A percentile compares a stretch with the other conserved stretches of the same genome.
Evolutionary conservation across 768 basidiomycete species (phyloP).

Genomic region (Boletus rubescentipes): DNA sequence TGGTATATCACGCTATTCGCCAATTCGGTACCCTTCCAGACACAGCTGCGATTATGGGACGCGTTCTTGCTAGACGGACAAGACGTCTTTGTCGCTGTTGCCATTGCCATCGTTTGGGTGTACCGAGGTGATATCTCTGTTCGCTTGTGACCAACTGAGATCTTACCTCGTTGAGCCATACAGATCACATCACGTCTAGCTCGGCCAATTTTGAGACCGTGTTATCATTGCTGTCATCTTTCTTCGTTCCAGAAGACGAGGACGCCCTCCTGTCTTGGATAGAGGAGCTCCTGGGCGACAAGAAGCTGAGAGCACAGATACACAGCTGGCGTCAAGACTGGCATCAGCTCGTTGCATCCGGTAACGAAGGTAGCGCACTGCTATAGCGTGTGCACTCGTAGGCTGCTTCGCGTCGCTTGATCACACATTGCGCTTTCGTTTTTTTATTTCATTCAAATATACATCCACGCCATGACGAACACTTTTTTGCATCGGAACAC

Average conservation of each 20-base stretch:
- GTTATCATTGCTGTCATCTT: slow-evolving; percentile 86
- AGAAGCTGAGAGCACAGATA: slow-evolving; percentile 72
- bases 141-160: not conserved
- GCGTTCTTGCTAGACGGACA: slow-evolving; percentile 87
- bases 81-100: slow-evolving; percentile 83
- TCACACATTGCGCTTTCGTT: not conserved
- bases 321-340: slow-evolving; percentile 77
- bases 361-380: slow-evolving; percentile 60
- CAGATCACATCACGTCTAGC: slow-evolving; percentile 81
- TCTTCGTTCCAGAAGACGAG: slow-evolving; percentile 92
- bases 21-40: slow-evolving; percentile 94
- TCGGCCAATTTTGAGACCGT: slow-evolving; percentile 90
- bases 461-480: slow-evolving; percentile 17
- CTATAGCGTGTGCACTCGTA: slow-evolving; percentile 37
- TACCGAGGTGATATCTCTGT: slow-evolving; percentile 64
- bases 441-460: slow-evolving; percentile 27
- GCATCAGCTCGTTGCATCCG: slow-evolving; percentile 63
- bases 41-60: slow-evolving; percentile 94
- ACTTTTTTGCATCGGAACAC: slow-evolving; percentile 19
- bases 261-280: slow-evolving; percentile 83
- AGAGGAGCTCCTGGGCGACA: slow-evolving; percentile 52
- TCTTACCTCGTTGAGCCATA: slow-evolving; percentile 1
- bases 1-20: slow-evolving; percentile 99
- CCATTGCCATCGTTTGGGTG: slow-evolving; percentile 88
- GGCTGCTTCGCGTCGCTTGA: slow-evolving; percentile 3